Base-by-base conservation (phyloP, 2,329 filamentous ascomycete genomes). In the Aspergillus jensenii region DNA sequence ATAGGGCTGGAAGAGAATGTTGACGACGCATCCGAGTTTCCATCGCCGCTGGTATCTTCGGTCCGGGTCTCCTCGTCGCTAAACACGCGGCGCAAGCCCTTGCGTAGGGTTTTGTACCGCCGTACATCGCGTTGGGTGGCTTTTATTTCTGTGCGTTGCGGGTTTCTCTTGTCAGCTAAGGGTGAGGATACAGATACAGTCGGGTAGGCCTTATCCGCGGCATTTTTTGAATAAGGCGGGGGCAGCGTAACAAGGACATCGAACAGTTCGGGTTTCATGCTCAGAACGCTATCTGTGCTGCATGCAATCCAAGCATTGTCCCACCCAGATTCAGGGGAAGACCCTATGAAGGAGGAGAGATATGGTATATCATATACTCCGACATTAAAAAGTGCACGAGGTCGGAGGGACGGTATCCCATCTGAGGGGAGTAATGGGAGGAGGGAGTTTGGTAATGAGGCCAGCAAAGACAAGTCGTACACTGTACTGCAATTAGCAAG, bases 231-330 rank as follows among this genome's bases (percentile, higher is more conserved):
- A 65, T 88, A 79, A 6, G 82, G 73, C 1, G 86, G 82, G 0
- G 92, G 91, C 69, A 98, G 84, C 54, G 90, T 91, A 59, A 98
- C 88, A 40, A 97, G 83, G 66, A 97, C 82, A 71, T 99, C 95
- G 81, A 92, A 98, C 2, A 99, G 84, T 2, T 89, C 84, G 51
- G 87, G 85, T 77, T 98, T 98, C 74, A 91, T 89, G 47, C 86
- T 87, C 14, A 99, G 82, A 58, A 99, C 95, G 69, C 90, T 93
- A 76, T 99, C 95, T 2, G 93, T 98, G 3, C 93, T 97, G 74
- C 93, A 97, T 12, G 93, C 95, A 59, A 96, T 88, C 92, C 93
- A 99, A 40, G 92, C 90, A 14, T 14, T 82, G 77, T 81, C 66
- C 46, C 59, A 51, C 57, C 74, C 68, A 47, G 68, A 56, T 62